Evolutionary conservation across 495 filamentous ascomycete genomes (phyloP).

Genomic region (Clohesyomyces aquaticus): DNA sequence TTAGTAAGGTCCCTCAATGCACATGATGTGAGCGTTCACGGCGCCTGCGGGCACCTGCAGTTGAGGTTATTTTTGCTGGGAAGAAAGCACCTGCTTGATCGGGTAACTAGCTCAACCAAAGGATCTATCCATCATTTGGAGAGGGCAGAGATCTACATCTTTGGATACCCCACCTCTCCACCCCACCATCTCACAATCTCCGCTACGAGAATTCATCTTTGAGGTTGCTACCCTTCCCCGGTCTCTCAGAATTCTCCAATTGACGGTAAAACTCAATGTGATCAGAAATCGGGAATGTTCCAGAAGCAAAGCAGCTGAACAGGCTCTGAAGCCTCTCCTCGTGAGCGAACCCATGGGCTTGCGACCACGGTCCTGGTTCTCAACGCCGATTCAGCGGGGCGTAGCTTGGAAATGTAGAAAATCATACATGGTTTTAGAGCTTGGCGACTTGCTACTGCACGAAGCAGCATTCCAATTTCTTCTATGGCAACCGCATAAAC

Average conservation of each 20-base stretch:
- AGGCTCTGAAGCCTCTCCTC: neutral
- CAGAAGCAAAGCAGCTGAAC: no score
- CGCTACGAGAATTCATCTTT: no score
- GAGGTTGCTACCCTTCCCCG: no score
- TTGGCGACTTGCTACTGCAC: no score
- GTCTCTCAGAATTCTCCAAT: no score
- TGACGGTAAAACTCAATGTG: no score
- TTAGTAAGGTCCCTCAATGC: slow-evolving; percentile 5
- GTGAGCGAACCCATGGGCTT: neutral
- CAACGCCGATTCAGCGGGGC: neutral
- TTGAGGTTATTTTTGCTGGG: no score
- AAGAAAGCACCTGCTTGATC: slow-evolving; percentile 18
- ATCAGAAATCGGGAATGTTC: neutral
- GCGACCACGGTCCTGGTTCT: neutral
- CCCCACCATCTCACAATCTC: neutral
- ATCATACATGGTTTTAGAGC: no score
- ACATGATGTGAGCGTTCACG: slow-evolving; percentile 20
- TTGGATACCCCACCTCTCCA: neutral
- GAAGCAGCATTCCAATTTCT: no score
- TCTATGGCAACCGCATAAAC: slow-evolving; percentile 26
- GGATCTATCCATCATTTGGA: neutral
- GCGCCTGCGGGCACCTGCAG: no score
- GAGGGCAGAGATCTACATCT: slow-evolving; percentile 3
- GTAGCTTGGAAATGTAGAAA: neutral
- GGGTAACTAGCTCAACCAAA: slow-evolving; percentile 19